Evolutionary conservation across 2,329 filamentous ascomycete species (phyloP).

Genomic region (Pseudocercospora eumusae): DNA sequence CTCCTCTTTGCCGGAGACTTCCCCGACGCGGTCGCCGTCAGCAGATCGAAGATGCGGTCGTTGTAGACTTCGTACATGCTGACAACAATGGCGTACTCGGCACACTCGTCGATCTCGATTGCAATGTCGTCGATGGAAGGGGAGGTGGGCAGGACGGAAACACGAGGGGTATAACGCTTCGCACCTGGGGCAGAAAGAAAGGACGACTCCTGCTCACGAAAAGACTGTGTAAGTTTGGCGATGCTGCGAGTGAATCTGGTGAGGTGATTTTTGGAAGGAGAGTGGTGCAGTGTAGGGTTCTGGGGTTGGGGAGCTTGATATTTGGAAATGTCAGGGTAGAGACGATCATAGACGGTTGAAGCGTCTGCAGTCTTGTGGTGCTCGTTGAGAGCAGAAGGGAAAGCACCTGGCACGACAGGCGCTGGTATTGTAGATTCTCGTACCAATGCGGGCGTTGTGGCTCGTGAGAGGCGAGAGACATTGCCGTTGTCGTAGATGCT

Average conservation of each 20-base stretch:
- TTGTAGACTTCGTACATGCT: constrained; percentile 99
- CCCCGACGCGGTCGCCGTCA: constrained; percentile 64
- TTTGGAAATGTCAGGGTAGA: constrained; percentile 36
- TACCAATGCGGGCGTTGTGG: constrained; percentile 52
- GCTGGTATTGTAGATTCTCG: constrained; percentile 34
- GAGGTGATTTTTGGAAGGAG: constrained; percentile 28
- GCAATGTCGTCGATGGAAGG: constrained; percentile 73
- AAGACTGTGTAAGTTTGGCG: constrained; percentile 35
- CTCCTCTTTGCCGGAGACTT: constrained; percentile 63
- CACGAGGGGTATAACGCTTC: constrained; percentile 63
- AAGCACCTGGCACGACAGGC: constrained; percentile 33
- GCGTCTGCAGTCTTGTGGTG: constrained; percentile 25
- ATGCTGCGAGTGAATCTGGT: constrained; percentile 30
- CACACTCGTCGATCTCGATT: constrained; percentile 65
- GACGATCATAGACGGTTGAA: constrained; percentile 36
- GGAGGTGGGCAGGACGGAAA: constrained; percentile 69
- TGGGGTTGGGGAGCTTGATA: constrained; percentile 24
- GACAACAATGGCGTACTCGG: constrained; percentile 83
- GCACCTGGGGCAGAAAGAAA: constrained; percentile 48
- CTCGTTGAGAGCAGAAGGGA: constrained; percentile 27
- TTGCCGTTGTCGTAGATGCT: constrained; percentile 70
- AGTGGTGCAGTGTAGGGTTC: constrained; percentile 21
- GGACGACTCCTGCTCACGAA: constrained; percentile 38
- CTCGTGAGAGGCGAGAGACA: constrained; percentile 46
- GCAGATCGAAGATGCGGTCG: constrained; percentile 91